Conservation (phyloP, 169 alveolate genomes). For the Plasmodium relictum region DNA sequence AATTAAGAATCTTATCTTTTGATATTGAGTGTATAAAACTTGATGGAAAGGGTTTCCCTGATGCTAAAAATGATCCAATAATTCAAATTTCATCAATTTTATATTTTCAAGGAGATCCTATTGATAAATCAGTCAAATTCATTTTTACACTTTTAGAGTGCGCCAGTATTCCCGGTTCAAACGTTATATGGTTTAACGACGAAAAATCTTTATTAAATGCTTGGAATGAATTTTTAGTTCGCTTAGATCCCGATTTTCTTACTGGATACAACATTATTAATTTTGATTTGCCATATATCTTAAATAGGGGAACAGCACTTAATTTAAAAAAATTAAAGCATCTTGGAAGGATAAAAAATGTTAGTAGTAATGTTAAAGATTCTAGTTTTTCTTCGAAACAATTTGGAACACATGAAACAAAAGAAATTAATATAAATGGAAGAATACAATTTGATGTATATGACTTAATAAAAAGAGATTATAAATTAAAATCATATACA, state of each 20-base stretch:
- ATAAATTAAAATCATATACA: constrained; percentile 96
- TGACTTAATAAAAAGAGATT: constrained; percentile 96
- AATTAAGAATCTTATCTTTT: constrained; percentile 41
- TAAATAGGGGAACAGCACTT: constrained; percentile 94
- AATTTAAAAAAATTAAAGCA: constrained; percentile 88
- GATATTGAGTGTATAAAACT: constrained; percentile 92
- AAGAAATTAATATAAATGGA: constrained; percentile 96
- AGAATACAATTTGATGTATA: constrained; percentile 97
- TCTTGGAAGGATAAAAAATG: constrained; percentile 88
- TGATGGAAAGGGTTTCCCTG: constrained; percentile 96
- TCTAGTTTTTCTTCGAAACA: constrained; percentile 91
- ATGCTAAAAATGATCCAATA: constrained; percentile 95
- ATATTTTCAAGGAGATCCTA: constrained; percentile 83
- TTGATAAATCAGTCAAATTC: constrained; percentile 78
- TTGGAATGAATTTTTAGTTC: constrained; percentile 89
- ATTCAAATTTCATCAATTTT: constrained; percentile 96
- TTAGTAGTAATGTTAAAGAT: constrained; percentile 88
- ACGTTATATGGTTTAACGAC: constrained; percentile 85
- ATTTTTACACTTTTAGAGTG: constrained; percentile 90
- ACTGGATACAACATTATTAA: constrained; percentile 98
- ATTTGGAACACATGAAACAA: constrained; percentile 95
- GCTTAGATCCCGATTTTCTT: constrained; percentile 96
- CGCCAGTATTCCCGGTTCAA: constrained; percentile 91
- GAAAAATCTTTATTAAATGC: constrained; percentile 90
- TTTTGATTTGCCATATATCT: constrained; percentile 97